phyloP scores from a whole-genome alignment of 352 stramenopile genomes.

The Discostella stelligera region DNA sequence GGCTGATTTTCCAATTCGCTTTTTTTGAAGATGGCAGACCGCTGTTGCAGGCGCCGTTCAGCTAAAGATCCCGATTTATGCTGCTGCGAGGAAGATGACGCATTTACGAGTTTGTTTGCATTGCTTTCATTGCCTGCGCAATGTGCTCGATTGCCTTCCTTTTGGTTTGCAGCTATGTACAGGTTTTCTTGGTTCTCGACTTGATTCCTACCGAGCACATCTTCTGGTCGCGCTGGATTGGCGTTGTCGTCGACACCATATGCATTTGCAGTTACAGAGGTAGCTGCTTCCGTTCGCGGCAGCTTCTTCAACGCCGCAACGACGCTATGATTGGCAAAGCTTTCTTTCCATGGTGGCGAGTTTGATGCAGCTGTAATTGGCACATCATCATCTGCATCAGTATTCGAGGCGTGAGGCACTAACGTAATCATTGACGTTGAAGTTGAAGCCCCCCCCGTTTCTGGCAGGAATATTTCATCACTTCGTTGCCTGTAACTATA shows the following conservation, averaged over 20 bases:
- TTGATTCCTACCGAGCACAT: neutral
- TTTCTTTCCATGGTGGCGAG: neutral
- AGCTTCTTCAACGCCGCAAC: neutral
- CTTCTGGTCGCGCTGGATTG: neutral
- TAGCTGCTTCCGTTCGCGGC: neutral
- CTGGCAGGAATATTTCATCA: neutral
- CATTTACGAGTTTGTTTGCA: neutral
- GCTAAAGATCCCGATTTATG: neutral
- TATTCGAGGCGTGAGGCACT: too few species aligned
- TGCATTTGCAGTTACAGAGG: neutral
- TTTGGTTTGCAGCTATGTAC: neutral
- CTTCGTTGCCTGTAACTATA: neutral
- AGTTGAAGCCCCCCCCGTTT: neutral
- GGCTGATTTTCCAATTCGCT: neutral
- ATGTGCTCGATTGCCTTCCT: neutral
- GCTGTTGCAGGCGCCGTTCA: neutral
- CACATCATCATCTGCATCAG: neutral
- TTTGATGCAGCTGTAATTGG: too few species aligned
- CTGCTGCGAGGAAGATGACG: neutral
- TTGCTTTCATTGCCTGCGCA: neutral
- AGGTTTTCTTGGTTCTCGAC: neutral
- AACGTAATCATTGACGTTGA: too few species aligned
- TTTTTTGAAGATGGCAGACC: slow-evolving; percentile 8
- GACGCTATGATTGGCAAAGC: neutral
- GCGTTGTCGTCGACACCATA: neutral